Conservation (phyloP, 805 yeast species). For the Ogataea methylovora region DNA sequence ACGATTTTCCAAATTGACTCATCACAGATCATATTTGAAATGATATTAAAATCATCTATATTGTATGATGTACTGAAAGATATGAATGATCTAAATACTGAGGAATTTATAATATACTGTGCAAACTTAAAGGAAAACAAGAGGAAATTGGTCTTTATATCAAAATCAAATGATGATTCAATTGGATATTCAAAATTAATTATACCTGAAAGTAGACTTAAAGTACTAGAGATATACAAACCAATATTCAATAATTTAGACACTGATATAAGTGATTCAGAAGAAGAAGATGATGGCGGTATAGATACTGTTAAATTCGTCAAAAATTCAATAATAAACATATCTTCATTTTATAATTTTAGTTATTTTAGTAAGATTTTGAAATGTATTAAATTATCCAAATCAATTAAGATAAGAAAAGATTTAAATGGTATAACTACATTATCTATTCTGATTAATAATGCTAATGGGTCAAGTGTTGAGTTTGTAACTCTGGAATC, state of each 20-base stretch:
- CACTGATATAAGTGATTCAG: not conserved
- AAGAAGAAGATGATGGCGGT: constrained; percentile 4
- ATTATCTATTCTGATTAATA: constrained; percentile 14
- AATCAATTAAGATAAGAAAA: constrained; percentile 45
- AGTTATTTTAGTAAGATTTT: constrained; percentile 37
- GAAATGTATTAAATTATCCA: constrained; percentile 42
- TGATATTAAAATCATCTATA: constrained; percentile 45
- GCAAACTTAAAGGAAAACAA: constrained; percentile 7
- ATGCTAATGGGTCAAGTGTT: constrained; percentile 18
- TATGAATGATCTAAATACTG: constrained; percentile 45
- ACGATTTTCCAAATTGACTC: constrained; percentile 26
- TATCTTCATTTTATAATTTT: constrained; percentile 45
- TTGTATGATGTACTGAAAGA: constrained; percentile 49
- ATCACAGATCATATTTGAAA: constrained; percentile 39
- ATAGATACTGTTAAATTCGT: too few relatives aligned
- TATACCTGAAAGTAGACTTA: constrained; percentile 58
- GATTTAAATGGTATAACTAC: constrained; percentile 40
- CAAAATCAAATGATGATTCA: constrained; percentile 48
- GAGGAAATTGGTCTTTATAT: constrained; percentile 41
- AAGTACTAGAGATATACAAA: constrained; percentile 40
- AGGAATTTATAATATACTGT: constrained; percentile 41
- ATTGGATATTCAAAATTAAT: constrained; percentile 63
- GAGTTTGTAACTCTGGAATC: constrained; percentile 25
- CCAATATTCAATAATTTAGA: constrained; percentile 4
- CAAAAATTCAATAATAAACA: constrained; percentile 18